Evolutionary conservation across 192 early-diverging fungal species (phyloP).

Genomic region (Piromyces finnis): DNA sequence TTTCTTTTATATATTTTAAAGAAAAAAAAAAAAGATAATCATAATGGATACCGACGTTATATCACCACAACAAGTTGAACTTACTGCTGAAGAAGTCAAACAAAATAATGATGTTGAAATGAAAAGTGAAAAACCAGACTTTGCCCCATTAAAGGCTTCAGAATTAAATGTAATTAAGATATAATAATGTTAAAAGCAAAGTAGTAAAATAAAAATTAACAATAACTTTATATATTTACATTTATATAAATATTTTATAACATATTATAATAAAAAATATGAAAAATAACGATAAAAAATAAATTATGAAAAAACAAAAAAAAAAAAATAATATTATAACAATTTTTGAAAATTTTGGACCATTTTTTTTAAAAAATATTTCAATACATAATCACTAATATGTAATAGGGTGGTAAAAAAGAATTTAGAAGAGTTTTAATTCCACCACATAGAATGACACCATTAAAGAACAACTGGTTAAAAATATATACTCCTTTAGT

Average conservation of each 20-base stretch:
- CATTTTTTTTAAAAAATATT: background rate
- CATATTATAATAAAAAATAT: no score
- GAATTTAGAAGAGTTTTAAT: constrained; percentile 66
- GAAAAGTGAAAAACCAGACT: background rate
- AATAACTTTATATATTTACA: no score
- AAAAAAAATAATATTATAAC: no score
- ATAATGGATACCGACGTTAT: background rate
- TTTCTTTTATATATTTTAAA: no score
- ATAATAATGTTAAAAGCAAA: no score
- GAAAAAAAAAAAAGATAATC: no score
- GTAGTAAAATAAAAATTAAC: no score
- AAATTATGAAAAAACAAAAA: no score
- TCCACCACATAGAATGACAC: constrained; percentile 82
- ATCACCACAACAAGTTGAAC: background rate
- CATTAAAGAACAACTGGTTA: constrained; percentile 82
- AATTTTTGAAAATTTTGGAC: no score
- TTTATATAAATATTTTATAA: no score
- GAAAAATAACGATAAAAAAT: no score
- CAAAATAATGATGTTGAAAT: background rate
- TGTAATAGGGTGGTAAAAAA: background rate
- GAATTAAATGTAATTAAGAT: background rate
- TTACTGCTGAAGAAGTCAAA: background rate
- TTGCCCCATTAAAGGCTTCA: background rate
- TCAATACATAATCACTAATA: no score
- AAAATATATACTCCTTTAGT: constrained; percentile 94